phyloP scores from a whole-genome alignment of 345 rosid species.

The Citrus trifoliata region DNA sequence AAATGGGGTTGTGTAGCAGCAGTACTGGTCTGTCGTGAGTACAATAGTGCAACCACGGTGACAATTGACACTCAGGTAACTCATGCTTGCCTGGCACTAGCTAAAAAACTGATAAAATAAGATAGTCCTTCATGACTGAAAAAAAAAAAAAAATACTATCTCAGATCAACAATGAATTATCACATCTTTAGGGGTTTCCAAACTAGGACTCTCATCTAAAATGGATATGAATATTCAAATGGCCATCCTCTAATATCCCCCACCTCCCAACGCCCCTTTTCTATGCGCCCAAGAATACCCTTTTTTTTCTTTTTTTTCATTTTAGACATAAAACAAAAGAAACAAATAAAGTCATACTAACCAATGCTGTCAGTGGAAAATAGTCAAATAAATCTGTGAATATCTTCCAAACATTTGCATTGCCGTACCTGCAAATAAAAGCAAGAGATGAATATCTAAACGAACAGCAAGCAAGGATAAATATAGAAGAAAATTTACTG shows the following conservation, averaged over 20 bases:
- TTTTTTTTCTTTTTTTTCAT: neutral
- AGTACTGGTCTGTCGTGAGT: neutral
- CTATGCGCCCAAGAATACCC: neutral
- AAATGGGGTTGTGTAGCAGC: neutral
- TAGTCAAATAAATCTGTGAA: slow-evolving; percentile 94
- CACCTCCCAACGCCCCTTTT: neutral
- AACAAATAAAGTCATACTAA: slow-evolving; percentile 36
- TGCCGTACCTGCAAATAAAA: slow-evolving; percentile 79
- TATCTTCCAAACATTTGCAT: slow-evolving; percentile 89
- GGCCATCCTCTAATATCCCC: neutral
- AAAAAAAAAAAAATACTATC: neutral
- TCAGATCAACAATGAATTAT: neutral
- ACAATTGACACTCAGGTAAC: neutral
- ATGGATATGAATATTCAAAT: neutral
- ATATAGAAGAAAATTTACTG: too few species aligned
- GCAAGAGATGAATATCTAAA: neutral
- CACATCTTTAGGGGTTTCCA: neutral
- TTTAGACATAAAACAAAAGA: neutral
- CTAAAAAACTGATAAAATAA: neutral
- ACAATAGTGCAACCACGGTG: neutral
- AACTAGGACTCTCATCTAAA: neutral
- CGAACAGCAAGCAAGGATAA: neutral
- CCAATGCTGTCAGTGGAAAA: slow-evolving; percentile 96
- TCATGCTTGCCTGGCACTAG: neutral
- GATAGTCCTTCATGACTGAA: neutral